phyloP scores from a whole-genome alignment of 108 stramenopile species.

The Nitzschia putrida region DNA sequence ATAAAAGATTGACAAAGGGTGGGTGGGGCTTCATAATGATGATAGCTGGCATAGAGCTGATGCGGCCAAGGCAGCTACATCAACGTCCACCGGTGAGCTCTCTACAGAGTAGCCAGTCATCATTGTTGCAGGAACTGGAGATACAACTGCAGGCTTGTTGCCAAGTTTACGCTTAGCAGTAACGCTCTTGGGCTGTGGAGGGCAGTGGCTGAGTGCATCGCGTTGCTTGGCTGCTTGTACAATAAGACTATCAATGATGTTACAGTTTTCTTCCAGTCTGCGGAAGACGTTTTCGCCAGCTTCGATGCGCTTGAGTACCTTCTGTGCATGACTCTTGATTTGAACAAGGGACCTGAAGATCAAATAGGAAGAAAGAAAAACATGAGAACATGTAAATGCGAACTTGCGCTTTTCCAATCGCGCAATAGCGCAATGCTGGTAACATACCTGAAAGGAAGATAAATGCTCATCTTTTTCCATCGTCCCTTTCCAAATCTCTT shows the following conservation, averaged over 20 bases:
- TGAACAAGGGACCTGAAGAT: slow-evolving; percentile 50
- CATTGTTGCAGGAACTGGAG: not conserved
- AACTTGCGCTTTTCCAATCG: not conserved
- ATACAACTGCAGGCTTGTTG: not conserved
- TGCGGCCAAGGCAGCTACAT: slow-evolving; percentile 41
- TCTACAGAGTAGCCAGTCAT: not conserved
- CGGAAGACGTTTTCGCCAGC: slow-evolving; percentile 58
- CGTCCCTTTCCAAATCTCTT: slow-evolving; percentile 80
- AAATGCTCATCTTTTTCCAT: slow-evolving; percentile 86
- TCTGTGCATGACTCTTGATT: slow-evolving; percentile 68
- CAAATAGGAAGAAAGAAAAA: slow-evolving; percentile 1
- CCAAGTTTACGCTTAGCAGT: slow-evolving; percentile 19
- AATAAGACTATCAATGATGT: slow-evolving; percentile 36
- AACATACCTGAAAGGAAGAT: slow-evolving; percentile 52
- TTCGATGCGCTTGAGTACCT: slow-evolving; percentile 55
- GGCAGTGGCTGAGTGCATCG: slow-evolving; percentile 5
- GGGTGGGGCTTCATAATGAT: slow-evolving; percentile 11
- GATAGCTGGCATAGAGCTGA: slow-evolving; percentile 52
- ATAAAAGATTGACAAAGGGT: not conserved
- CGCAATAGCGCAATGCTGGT: not conserved
- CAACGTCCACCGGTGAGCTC: slow-evolving; percentile 1
- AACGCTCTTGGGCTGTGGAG: not conserved
- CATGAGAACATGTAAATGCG: slow-evolving; percentile 12
- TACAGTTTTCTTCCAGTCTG: slow-evolving; percentile 44
- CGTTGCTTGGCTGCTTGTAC: slow-evolving; percentile 34